Percentiles rank a stretch among this genome's conserved stretches.
Evolutionary conservation across 1,284 basidiomycete genomes (phyloP).

Genomic region (Rhodotorula sp.): DNA sequence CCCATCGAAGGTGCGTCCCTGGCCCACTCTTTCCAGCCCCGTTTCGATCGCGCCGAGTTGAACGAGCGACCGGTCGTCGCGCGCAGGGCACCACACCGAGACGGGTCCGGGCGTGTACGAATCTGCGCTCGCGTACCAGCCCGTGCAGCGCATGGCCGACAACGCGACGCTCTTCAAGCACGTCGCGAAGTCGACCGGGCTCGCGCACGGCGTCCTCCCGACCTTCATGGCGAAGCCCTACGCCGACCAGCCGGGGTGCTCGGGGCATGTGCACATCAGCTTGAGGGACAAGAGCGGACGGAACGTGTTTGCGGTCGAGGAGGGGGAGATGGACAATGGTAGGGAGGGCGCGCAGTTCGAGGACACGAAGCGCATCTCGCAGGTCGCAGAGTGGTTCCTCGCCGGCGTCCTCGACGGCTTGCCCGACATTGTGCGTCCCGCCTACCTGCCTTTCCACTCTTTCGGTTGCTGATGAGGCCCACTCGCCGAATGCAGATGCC

Average conservation of each 20-base stretch:
- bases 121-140: slow-evolving; percentile 83
- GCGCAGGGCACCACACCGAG: slow-evolving; percentile 66
- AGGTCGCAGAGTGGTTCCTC: slow-evolving; percentile 86
- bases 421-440: slow-evolving; percentile 61
- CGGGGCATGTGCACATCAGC: slow-evolving; percentile 87
- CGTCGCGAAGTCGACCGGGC: slow-evolving; percentile 81
- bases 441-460: background rate
- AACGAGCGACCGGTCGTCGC: background rate
- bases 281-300: slow-evolving; percentile 68
- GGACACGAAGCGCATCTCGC: slow-evolving; percentile 80
- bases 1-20: slow-evolving; percentile 74
- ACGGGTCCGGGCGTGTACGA: slow-evolving; percentile 81
- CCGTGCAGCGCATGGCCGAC: slow-evolving; percentile 83
- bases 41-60: background rate
- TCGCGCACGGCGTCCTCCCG: slow-evolving; percentile 82
- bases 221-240: slow-evolving; percentile 90
- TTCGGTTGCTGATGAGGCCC: too few relatives aligned
- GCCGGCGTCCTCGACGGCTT: slow-evolving; percentile 87
- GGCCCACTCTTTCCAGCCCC: background rate
- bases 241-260: slow-evolving; percentile 39
- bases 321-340: slow-evolving; percentile 64
- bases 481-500: slow-evolving; percentile 39
- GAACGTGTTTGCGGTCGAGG: slow-evolving; percentile 75
- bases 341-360: slow-evolving; percentile 69
- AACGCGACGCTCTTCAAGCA: slow-evolving; percentile 93